Evolutionary conservation across 78 protist species (phyloP).

Genomic region (Guillardia theta): DNA sequence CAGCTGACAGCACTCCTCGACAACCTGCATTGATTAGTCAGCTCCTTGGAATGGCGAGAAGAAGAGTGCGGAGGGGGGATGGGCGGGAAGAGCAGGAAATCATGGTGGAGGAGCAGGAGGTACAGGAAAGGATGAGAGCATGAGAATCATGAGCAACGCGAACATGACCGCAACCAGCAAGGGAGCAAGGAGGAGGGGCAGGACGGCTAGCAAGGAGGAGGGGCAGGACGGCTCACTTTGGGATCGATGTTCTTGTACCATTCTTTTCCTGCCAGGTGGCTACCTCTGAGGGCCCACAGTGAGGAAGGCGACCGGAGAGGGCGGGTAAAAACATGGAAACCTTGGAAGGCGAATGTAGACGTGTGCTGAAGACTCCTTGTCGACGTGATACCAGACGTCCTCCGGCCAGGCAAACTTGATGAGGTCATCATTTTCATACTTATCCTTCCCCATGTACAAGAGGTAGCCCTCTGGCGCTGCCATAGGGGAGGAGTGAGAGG

Average conservation of each 20-base stretch:
- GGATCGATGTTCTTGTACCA: background rate
- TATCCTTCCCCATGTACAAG: slow-evolving; percentile 33
- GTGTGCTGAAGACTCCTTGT: slow-evolving; percentile 23
- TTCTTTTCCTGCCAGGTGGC: background rate
- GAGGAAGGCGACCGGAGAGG: background rate
- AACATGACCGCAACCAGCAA: no score
- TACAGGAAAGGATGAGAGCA: no score
- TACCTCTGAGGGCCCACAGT: background rate
- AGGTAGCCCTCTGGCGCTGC: background rate
- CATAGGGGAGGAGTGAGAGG: background rate
- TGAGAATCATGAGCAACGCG: no score
- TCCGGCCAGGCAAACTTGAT: slow-evolving; percentile 20
- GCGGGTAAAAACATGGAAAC: background rate
- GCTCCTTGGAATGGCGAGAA: no score
- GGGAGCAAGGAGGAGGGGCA: no score
- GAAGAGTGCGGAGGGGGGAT: no score
- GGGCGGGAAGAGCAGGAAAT: no score
- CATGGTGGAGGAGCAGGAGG: no score
- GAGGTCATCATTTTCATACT: slow-evolving; percentile 5
- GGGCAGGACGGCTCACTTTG: no score
- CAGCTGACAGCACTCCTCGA: slow-evolving; percentile 13
- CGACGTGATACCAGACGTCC: slow-evolving; percentile 25
- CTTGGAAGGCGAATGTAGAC: background rate
- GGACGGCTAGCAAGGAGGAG: no score
- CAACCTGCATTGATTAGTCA: no score